Conservation (phyloP, 345 rosid genomes). For the Camelina sativa region DNA sequence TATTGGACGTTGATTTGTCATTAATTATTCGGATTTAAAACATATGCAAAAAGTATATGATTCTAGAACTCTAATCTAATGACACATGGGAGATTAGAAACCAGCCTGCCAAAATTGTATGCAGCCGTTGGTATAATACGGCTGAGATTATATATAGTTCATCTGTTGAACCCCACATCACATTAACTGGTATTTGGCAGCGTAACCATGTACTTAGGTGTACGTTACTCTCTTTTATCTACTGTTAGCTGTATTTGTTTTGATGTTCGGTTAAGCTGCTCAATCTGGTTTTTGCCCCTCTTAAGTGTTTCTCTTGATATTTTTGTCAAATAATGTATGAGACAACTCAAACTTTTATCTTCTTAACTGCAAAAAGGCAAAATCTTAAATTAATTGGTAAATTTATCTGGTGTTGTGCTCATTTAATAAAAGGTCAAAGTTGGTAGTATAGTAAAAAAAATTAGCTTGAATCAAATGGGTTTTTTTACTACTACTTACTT, state of each 20-base stretch:
- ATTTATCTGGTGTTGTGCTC: too few species aligned
- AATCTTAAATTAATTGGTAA: neutral
- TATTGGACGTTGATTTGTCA: neutral
- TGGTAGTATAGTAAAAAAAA: too few species aligned
- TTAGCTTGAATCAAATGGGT: too few species aligned
- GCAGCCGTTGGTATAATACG: neutral
- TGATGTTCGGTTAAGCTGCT: slow-evolving; percentile 19
- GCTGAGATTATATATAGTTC: neutral
- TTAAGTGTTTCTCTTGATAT: neutral
- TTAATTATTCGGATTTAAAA: neutral
- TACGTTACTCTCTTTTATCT: slow-evolving; percentile 15
- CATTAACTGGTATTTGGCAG: slow-evolving; percentile 16
- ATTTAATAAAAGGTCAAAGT: too few species aligned
- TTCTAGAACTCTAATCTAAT: neutral
- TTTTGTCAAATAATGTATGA: neutral
- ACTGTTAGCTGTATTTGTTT: slow-evolving; percentile 13
- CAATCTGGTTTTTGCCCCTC: neutral
- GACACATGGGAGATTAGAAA: neutral
- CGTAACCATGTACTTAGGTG: slow-evolving; percentile 20
- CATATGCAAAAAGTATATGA: neutral
- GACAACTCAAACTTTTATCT: neutral
- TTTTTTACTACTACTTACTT: too few species aligned
- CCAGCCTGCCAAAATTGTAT: slow-evolving; percentile 7
- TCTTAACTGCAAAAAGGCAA: neutral
- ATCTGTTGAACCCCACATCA: neutral